phyloP scores from a whole-genome alignment of 768 basidiomycete genomes.

The Russula sp. region DNA sequence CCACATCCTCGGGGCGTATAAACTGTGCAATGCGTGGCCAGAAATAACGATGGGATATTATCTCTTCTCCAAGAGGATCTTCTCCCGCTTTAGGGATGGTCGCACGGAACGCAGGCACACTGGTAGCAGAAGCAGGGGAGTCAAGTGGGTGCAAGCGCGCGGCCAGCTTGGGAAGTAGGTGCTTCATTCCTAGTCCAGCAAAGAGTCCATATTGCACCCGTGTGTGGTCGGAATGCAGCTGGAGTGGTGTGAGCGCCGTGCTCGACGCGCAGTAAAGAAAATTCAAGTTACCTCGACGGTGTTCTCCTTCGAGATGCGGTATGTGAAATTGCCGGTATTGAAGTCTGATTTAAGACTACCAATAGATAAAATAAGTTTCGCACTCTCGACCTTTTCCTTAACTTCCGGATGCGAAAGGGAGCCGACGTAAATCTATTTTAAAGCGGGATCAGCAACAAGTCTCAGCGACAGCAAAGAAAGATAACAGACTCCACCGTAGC shows the following conservation, averaged over 20 bases:
- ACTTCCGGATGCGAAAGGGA: conserved; percentile 62
- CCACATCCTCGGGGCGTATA: conserved; percentile 69
- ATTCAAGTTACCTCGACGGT: conserved; percentile 56
- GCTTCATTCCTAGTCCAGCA: conserved; percentile 70
- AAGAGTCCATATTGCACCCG: conserved; percentile 63
- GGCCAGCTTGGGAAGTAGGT: conserved; percentile 69
- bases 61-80: conserved; percentile 36
- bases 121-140: conserved; percentile 41
- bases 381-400: conserved; percentile 67
- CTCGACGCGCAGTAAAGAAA: not conserved
- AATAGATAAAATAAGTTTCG: conserved; percentile 73
- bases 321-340: conserved; percentile 87
- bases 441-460: conserved; percentile 7
- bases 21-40: conserved; percentile 79
- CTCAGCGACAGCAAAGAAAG: not conserved
- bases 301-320: conserved; percentile 55
- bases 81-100: conserved; percentile 49
- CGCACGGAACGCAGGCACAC: conserved; percentile 43
- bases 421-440: conserved; percentile 72
- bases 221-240: conserved; percentile 77
- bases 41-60: conserved; percentile 75
- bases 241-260: not conserved
- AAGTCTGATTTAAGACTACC: conserved; percentile 74
- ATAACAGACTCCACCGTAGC: conserved; percentile 73
- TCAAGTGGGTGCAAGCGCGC: conserved; percentile 48